Evolutionary conservation across 371 early-diverging fungal genomes (phyloP), one percentile per base, ranked within the genome.

Genomic region (Mucor circinelloides): DNA sequence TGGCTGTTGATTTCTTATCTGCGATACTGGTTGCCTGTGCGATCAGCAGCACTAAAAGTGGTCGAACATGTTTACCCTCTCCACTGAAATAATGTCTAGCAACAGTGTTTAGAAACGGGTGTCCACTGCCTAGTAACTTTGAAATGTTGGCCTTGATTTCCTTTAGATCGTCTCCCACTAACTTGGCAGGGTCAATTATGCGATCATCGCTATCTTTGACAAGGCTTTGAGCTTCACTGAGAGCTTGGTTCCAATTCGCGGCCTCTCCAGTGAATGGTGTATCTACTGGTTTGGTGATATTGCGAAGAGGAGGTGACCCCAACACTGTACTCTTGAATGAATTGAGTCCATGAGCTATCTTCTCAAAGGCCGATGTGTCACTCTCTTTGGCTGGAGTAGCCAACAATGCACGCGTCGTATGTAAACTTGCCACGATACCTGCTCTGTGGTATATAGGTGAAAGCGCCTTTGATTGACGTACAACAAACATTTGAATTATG

Each of bases 31-130:
- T 93, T 7, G 97, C 97, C 77, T 93, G 92, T 4, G 95, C 90
- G 44, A 96, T 86, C 48, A 98, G 85, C 50, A 98, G 82, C 2
- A 98, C 95, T 38, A 98, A 74, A 48, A 98, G 77, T 1, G 98
- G 98, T 40, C 98, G 88, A 17, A 98, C 88, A 72, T 95, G 95
- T 72, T 98, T 97, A 28, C 97, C 97, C 27, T 93, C 89, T 1
- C 90, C 88, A 67, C 84, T 82, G 68, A 97, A 97, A 75, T 97
- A 97, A 78, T 98, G 97, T 63, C 87, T 87, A 30, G 91, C 89
- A 31, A 98, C 91, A 12, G 92, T 94, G 64, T 93, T 89, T 31
- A 97, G 76, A 70, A 94, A 90, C 23, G 97, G 95, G 66, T 96
- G 95, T 9, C 89, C 91, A 61, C 89, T 87, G 21, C 92, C 93